Evolutionary conservation across 257 asterid genomes (phyloP).

Genomic region (Plantago elongata): DNA sequence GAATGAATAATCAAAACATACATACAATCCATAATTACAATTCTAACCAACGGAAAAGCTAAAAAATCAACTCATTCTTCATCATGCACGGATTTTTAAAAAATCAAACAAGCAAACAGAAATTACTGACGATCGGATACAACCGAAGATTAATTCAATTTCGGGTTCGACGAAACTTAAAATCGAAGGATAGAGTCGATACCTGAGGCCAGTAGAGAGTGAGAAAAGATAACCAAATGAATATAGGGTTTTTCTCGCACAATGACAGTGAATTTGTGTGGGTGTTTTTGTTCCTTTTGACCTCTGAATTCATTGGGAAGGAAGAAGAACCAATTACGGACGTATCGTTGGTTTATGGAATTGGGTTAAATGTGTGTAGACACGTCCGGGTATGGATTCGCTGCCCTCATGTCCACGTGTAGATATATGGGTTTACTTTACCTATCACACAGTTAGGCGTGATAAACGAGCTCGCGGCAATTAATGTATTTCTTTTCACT

Average conservation of each 20-base stretch:
- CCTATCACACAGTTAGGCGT: background rate
- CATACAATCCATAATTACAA: slow-evolving; percentile 4
- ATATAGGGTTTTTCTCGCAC: slow-evolving; percentile 18
- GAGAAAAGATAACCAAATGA: background rate
- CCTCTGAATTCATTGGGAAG: slow-evolving; percentile 37
- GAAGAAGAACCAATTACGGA: slow-evolving; percentile 42
- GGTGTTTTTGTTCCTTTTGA: slow-evolving; percentile 29
- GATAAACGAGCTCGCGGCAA: too few species aligned
- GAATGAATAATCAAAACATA: slow-evolving; percentile 33
- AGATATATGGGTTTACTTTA: background rate
- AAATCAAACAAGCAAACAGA: background rate
- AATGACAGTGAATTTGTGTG: slow-evolving; percentile 24
- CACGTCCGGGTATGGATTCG: slow-evolving; percentile 49
- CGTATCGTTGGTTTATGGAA: slow-evolving; percentile 44
- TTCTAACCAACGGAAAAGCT: background rate
- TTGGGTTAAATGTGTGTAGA: slow-evolving; percentile 39
- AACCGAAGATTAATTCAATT: slow-evolving; percentile 5
- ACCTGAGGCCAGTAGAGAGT: too few species aligned
- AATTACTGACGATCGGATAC: background rate
- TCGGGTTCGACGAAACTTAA: too few species aligned
- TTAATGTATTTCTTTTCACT: too few species aligned
- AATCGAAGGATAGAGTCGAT: too few species aligned
- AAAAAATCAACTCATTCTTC: slow-evolving; percentile 14
- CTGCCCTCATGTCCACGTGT: slow-evolving; percentile 34
- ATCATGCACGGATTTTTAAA: slow-evolving; percentile 4